Conservation (phyloP, 768 basidiomycete genomes). For the Lanmaoa pseudosensibilis region DNA sequence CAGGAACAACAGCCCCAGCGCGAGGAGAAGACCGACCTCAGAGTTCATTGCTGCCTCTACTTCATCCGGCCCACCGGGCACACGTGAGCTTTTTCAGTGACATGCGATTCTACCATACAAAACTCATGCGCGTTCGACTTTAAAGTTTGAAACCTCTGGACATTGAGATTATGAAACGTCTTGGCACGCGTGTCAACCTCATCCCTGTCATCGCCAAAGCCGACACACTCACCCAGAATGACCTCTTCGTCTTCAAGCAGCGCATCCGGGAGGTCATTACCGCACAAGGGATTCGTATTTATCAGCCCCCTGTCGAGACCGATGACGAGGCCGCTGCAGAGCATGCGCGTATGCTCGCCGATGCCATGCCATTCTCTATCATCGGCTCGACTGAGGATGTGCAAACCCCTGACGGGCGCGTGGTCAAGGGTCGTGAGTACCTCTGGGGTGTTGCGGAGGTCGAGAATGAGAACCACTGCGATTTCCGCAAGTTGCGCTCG, state of each 20-base stretch:
- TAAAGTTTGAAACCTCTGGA: slow-evolving; percentile 87
- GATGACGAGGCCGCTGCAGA: slow-evolving; percentile 88
- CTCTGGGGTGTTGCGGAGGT: slow-evolving; percentile 99
- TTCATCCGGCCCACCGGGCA: slow-evolving; percentile 96
- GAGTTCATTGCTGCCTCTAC: slow-evolving; percentile 96
- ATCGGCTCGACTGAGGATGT: slow-evolving; percentile 98
- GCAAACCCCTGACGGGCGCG: slow-evolving; percentile 82
- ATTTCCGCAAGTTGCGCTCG: slow-evolving; percentile 96
- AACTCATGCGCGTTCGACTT: slow-evolving; percentile 5
- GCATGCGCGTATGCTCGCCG: slow-evolving; percentile 81
- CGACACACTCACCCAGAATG: slow-evolving; percentile 94
- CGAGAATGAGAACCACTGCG: slow-evolving; percentile 99
- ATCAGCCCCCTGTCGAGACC: slow-evolving; percentile 86
- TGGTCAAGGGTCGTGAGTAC: slow-evolving; percentile 97
- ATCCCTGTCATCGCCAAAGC: slow-evolving; percentile 98
- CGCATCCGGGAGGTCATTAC: slow-evolving; percentile 88
- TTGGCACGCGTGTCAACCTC: slow-evolving; percentile 96
- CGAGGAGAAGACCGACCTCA: slow-evolving; percentile 88
- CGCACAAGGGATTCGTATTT: slow-evolving; percentile 93
- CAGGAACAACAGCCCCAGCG: slow-evolving; percentile 99
- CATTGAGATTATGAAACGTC: slow-evolving; percentile 99
- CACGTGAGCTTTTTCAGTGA: slow-evolving; percentile 59
- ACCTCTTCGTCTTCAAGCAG: slow-evolving; percentile 89
- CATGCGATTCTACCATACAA: background rate
- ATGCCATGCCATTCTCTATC: slow-evolving; percentile 97